Percentiles rank a stretch among this genome's conserved stretches.
These are phyloP conservation scores for Beauveria asiatica DNA, from an alignment of 2,329 filamentous ascomycete genomes.

Conservation along the genomic window DNA sequence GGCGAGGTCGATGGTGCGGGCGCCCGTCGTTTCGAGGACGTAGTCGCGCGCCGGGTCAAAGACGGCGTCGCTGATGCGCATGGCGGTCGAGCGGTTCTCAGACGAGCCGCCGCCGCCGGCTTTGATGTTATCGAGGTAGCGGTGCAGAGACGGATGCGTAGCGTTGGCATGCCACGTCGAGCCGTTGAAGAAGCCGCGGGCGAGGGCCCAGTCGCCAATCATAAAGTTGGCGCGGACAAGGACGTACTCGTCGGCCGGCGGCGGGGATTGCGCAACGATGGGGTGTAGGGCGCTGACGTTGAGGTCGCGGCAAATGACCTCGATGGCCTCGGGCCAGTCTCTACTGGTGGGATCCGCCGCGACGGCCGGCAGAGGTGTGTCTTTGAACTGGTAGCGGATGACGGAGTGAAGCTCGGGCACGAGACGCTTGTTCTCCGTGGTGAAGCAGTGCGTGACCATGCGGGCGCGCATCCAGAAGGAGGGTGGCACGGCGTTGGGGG, in stretches of 20 bases:
- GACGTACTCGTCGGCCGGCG: slow-evolving; percentile 32
- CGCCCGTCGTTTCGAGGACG: slow-evolving; percentile 41
- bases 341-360: slow-evolving; percentile 27
- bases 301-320: slow-evolving; percentile 43
- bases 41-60: slow-evolving; percentile 27
- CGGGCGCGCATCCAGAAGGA: slow-evolving; percentile 56
- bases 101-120: too few relatives aligned
- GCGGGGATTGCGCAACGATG: slow-evolving; percentile 25
- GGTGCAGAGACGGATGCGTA: slow-evolving; percentile 28
- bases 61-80: slow-evolving; percentile 22
- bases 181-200: slow-evolving; percentile 46
- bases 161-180: slow-evolving; percentile 37
- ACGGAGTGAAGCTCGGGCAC: slow-evolving; percentile 23
- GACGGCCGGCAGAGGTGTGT: neutral
- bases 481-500: slow-evolving; percentile 22
- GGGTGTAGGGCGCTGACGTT: slow-evolving; percentile 39
- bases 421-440: slow-evolving; percentile 22
- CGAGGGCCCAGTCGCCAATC: slow-evolving; percentile 44
- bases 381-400: slow-evolving; percentile 20
- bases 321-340: slow-evolving; percentile 40
- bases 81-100: slow-evolving; percentile 10
- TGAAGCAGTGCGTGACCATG: slow-evolving; percentile 33
- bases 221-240: slow-evolving; percentile 44
- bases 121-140: slow-evolving; percentile 21
- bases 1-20: slow-evolving; percentile 46